These are phyloP conservation scores for Achaetomium macrosporum DNA, from an alignment of 2,329 filamentous ascomycete species.

Conservation along the genomic window DNA sequence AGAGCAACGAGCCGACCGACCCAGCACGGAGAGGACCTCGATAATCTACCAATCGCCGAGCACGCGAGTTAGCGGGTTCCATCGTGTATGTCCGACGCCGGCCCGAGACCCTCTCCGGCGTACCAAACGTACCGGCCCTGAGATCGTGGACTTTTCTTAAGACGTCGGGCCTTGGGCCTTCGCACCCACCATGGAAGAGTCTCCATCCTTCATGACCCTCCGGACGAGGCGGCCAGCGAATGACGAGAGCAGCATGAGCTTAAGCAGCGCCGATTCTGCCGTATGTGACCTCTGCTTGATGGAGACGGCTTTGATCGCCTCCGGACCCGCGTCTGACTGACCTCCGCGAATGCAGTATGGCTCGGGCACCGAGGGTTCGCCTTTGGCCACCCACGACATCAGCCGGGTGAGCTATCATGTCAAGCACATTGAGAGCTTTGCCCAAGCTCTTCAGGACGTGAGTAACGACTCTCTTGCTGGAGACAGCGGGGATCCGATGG, in stretches of 20 bases:
- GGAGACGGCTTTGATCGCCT: too few species aligned
- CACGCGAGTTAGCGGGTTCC: neutral
- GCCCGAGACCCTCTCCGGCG: neutral
- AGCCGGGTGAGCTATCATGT: slow-evolving; percentile 54
- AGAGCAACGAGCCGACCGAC: slow-evolving; percentile 5
- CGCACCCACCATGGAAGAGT: slow-evolving; percentile 36
- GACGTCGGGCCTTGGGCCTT: slow-evolving; percentile 1
- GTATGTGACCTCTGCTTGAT: slow-evolving; percentile 35
- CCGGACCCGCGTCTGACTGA: slow-evolving; percentile 20
- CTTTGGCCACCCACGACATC: slow-evolving; percentile 49
- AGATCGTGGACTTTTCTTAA: neutral
- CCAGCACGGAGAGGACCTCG: slow-evolving; percentile 3
- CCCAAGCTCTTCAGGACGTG: slow-evolving; percentile 49
- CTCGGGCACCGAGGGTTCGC: slow-evolving; percentile 36
- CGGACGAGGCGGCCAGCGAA: slow-evolving; percentile 41
- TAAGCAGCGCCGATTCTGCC: slow-evolving; percentile 43
- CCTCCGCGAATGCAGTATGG: slow-evolving; percentile 34
- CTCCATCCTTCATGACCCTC: slow-evolving; percentile 48
- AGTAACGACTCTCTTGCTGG: slow-evolving; percentile 24
- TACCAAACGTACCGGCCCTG: neutral
- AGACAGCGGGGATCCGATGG: neutral
- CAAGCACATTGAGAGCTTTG: slow-evolving; percentile 50
- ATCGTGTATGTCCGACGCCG: neutral
- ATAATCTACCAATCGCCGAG: neutral
- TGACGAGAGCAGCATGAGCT: slow-evolving; percentile 41